Base-by-base conservation (phyloP, 164 flowering plant genomes). In the Euptelea pleiosperma region DNA sequence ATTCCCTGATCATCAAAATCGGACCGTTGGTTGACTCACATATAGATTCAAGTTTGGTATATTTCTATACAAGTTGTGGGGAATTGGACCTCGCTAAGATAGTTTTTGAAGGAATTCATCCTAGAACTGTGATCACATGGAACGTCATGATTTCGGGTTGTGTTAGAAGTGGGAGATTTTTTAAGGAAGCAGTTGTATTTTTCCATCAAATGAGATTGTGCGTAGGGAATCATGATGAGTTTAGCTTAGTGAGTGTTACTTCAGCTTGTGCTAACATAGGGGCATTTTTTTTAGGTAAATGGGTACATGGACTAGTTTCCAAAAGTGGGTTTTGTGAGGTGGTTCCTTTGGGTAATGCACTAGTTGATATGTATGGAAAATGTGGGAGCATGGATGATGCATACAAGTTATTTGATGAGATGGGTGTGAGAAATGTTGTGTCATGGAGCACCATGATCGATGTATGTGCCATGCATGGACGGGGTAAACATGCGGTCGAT, bases 361-460 rank as follows among this genome's bases (percentile, higher is more conserved):
- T 67, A 15, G 42, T 67, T 22, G 61, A 67, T 29, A 54, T 67
- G 70, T 67, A 61, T 55, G 70, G 61, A 14, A 61, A 55, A 60
- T 60, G 65, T 50, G 70, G 70, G 14, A 36, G 42, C 34, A 12
- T 48, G 35, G 49, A 28, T 6, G 61, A 60, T 47, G 65, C 70
- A 19, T 37, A 41, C 33, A 54, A 47, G 42, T 0, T 67, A 15
- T 67, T 67, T 49, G 61, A 67, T 48, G 61, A 67, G 25, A 60
- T 61, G 65, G 2, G 40, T 43, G 30, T 25, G 15, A 61, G 70
- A 61, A 26, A 42, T 34, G 3, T 67, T 30, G 70, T 61, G 24
- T 61, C 70, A 18, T 66, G 70, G 70, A 54, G 70, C 40, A 55
- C 61, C 21, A 60, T 66, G 60, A 66, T 66, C 19, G 64, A 55